Conservation (phyloP, 208 protist species). For the Wallacemonas sp. region DNA sequence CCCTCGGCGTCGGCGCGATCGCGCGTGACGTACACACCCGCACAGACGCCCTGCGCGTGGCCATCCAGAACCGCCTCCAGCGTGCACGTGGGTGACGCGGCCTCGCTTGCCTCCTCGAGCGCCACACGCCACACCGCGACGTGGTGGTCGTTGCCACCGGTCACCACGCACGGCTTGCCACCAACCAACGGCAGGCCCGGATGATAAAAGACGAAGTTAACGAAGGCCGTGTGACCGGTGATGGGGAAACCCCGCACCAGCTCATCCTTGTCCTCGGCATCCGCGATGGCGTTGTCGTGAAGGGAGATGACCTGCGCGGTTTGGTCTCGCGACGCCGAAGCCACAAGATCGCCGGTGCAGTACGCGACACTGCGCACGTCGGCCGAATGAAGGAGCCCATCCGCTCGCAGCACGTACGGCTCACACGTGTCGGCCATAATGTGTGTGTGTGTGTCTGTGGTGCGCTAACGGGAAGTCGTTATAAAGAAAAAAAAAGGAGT, state of each 20-base stretch:
- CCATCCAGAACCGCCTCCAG: slow-evolving; percentile 73
- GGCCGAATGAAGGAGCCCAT: slow-evolving; percentile 43
- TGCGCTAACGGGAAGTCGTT: too few species aligned
- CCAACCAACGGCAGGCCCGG: slow-evolving; percentile 30
- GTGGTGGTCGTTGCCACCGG: slow-evolving; percentile 75
- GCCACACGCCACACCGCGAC: slow-evolving; percentile 57
- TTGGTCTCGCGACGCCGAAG: slow-evolving; percentile 53
- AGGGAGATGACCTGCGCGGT: slow-evolving; percentile 37
- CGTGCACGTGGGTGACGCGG: too few species aligned
- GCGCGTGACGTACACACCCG: slow-evolving; percentile 35
- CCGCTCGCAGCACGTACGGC: slow-evolving; percentile 52
- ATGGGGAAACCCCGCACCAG: slow-evolving; percentile 20
- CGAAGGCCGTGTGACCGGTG: slow-evolving; percentile 72
- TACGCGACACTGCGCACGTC: slow-evolving; percentile 60
- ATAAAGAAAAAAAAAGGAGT: slow-evolving; percentile 1
- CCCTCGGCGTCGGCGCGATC: background rate
- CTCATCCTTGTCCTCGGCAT: slow-evolving; percentile 7
- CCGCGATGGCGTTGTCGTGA: slow-evolving; percentile 13
- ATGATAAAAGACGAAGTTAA: slow-evolving; percentile 77
- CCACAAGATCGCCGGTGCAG: background rate
- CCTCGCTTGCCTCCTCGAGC: too few species aligned
- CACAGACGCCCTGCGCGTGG: slow-evolving; percentile 59
- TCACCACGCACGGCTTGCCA: slow-evolving; percentile 49
- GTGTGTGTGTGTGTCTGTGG: background rate
- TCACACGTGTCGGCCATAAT: background rate